Conservation (phyloP, 495 filamentous ascomycete species). For the Saxophila tyrrhenica region DNA sequence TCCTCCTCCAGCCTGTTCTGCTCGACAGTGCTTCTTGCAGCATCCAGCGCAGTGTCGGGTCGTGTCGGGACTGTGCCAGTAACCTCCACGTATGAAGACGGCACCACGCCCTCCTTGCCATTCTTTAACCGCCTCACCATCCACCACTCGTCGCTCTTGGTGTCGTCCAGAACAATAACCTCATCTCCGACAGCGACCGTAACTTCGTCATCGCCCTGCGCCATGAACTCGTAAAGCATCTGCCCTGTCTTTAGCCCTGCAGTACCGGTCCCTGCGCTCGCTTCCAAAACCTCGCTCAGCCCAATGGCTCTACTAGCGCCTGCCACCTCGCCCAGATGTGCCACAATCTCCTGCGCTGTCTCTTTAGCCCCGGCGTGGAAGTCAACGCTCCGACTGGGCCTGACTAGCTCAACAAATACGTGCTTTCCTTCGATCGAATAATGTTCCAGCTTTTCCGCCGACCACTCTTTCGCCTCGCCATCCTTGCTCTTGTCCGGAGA, state of each 20-base stretch:
- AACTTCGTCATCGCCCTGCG: slow-evolving; percentile 92
- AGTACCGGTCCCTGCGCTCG: slow-evolving; percentile 46
- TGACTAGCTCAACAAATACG: slow-evolving; percentile 85
- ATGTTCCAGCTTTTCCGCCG: slow-evolving; percentile 79
- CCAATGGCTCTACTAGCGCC: slow-evolving; percentile 76
- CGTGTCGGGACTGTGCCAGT: slow-evolving; percentile 45
- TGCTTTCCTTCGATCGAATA: slow-evolving; percentile 98
- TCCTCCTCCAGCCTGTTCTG: slow-evolving; percentile 78
- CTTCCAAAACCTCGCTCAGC: slow-evolving; percentile 74
- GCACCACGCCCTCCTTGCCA: slow-evolving; percentile 93
- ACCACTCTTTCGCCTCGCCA: slow-evolving; percentile 82
- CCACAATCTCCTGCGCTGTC: slow-evolving; percentile 84
- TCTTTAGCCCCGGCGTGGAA: slow-evolving; percentile 97
- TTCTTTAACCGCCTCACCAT: slow-evolving; percentile 83
- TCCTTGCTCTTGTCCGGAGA: slow-evolving; percentile 71
- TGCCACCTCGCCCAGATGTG: slow-evolving; percentile 76
- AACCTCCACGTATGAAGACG: slow-evolving; percentile 88
- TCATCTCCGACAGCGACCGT: slow-evolving; percentile 84
- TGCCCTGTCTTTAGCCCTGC: slow-evolving; percentile 66
- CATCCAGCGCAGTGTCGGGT: slow-evolving; percentile 43
- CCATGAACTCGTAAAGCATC: slow-evolving; percentile 90
- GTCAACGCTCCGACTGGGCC: slow-evolving; percentile 85
- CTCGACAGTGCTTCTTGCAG: slow-evolving; percentile 61
- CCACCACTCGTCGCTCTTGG: slow-evolving; percentile 96
- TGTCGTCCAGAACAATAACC: slow-evolving; percentile 79